Percentiles rank a stretch among this genome's conserved stretches.
Evolutionary conservation across 768 basidiomycete genomes (phyloP).

Genomic region (Saitozyma sp.): DNA sequence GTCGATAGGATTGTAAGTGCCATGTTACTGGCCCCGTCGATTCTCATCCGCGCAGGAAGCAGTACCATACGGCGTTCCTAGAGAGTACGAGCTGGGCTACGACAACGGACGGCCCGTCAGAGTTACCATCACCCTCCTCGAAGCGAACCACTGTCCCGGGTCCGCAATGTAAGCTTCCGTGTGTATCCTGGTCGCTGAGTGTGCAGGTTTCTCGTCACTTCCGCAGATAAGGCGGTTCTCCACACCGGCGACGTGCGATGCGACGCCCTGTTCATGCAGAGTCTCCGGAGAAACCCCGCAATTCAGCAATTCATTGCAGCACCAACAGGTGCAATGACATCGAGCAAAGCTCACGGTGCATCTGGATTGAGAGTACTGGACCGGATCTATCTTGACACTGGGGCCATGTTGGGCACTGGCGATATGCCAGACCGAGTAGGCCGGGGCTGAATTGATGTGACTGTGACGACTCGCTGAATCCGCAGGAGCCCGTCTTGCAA

Average conservation of each 20-base stretch:
- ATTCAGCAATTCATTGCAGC: slow-evolving; percentile 66
- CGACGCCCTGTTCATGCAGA: slow-evolving; percentile 75
- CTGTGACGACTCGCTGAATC: not conserved
- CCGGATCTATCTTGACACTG: slow-evolving; percentile 81
- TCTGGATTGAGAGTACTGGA: slow-evolving; percentile 57
- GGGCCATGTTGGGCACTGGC: slow-evolving; percentile 50
- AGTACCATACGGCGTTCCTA: slow-evolving; percentile 58
- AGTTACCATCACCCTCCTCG: slow-evolving; percentile 75
- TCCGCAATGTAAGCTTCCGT: slow-evolving; percentile 72
- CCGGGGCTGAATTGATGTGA: not conserved
- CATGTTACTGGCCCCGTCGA: not conserved
- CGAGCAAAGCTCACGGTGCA: slow-evolving; percentile 5
- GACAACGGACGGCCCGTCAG: slow-evolving; percentile 55
- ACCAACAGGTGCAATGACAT: slow-evolving; percentile 29
- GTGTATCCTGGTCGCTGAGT: not conserved
- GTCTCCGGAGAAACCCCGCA: slow-evolving; percentile 67
- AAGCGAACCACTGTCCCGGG: slow-evolving; percentile 94
- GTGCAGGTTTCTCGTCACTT: slow-evolving; percentile 75
- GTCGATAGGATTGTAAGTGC: slow-evolving; percentile 41
- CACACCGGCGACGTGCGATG: slow-evolving; percentile 94
- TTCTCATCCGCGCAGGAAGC: slow-evolving; percentile 28
- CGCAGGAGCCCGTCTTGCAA: slow-evolving; percentile 65
- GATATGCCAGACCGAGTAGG: slow-evolving; percentile 50
- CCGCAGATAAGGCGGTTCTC: slow-evolving; percentile 64
- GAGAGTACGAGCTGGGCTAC: slow-evolving; percentile 59